phyloP scores from a whole-genome alignment of 75 land plant genomes.

The Sequoia sempervirens region DNA sequence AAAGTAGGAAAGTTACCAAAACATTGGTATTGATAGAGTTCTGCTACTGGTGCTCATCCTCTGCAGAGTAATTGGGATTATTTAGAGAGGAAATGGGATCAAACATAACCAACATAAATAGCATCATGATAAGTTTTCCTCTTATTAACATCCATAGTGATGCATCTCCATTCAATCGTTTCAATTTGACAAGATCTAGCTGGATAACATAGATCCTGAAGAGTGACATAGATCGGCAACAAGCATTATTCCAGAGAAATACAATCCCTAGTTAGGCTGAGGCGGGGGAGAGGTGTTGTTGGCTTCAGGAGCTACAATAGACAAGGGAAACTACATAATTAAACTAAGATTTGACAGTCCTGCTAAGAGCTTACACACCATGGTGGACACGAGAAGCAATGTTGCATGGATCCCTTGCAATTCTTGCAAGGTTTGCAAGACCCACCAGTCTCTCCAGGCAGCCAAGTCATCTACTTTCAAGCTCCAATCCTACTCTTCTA shows the following conservation, averaged over 20 bases:
- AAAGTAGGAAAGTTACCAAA: no score
- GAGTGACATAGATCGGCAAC: neutral
- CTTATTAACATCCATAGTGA: neutral
- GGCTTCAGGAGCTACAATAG: neutral
- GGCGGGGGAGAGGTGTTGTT: neutral
- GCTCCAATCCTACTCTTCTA: neutral
- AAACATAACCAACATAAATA: no score
- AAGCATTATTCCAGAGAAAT: neutral
- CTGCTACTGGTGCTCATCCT: no score
- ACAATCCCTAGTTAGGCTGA: no score
- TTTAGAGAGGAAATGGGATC: no score
- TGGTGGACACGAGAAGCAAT: slow-evolving; percentile 15
- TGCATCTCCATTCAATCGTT: neutral
- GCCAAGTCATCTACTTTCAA: neutral
- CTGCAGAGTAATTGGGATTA: no score
- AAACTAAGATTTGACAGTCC: slow-evolving; percentile 9
- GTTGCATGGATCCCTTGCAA: slow-evolving; percentile 17
- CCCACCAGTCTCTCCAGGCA: neutral
- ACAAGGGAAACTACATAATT: neutral
- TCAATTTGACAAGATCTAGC: neutral
- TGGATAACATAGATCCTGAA: neutral
- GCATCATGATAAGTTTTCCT: neutral
- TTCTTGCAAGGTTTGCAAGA: neutral
- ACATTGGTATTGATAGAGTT: no score
- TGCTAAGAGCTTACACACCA: neutral